Percentiles rank a stretch among this genome's conserved stretches.
Evolutionary conservation across 148 eudicot genomes (phyloP).

Genomic region (Rhododendron williamsianum): DNA sequence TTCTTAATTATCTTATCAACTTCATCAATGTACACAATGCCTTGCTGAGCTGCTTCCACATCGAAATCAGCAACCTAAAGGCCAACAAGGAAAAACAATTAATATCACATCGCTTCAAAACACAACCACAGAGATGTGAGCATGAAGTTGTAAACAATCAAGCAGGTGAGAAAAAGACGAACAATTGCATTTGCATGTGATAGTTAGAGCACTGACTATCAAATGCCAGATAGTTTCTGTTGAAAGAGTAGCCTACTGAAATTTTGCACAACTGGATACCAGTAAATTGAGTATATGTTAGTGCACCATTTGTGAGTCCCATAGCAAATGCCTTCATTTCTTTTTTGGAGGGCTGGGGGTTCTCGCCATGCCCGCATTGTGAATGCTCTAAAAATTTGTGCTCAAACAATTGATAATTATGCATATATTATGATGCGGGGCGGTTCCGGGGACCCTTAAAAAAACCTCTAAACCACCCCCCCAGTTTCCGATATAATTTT

Average conservation of each 20-base stretch:
- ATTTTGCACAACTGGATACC: background rate
- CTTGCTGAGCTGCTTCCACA: conserved; percentile 42
- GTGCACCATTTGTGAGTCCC: background rate
- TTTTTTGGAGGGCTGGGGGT: background rate
- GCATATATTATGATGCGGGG: background rate
- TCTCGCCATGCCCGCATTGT: background rate
- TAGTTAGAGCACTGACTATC: background rate
- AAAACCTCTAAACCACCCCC: no score
- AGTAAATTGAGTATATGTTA: background rate
- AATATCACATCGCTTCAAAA: background rate
- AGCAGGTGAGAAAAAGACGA: background rate
- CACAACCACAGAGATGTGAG: background rate
- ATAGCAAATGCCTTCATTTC: background rate
- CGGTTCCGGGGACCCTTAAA: no score
- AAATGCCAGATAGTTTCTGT: background rate
- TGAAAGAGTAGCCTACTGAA: background rate
- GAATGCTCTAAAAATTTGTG: background rate
- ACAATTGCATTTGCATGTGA: background rate
- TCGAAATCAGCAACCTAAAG: conserved; percentile 33
- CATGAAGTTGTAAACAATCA: background rate
- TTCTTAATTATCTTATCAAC: conserved; percentile 40
- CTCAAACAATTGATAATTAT: background rate
- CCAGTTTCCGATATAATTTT: no score
- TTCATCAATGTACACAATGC: conserved; percentile 48
- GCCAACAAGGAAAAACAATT: background rate